Evolutionary conservation across 2,329 filamentous ascomycete genomes (phyloP), one percentile per base, ranked within the genome.

Genomic region (Ilyonectria destructans): DNA sequence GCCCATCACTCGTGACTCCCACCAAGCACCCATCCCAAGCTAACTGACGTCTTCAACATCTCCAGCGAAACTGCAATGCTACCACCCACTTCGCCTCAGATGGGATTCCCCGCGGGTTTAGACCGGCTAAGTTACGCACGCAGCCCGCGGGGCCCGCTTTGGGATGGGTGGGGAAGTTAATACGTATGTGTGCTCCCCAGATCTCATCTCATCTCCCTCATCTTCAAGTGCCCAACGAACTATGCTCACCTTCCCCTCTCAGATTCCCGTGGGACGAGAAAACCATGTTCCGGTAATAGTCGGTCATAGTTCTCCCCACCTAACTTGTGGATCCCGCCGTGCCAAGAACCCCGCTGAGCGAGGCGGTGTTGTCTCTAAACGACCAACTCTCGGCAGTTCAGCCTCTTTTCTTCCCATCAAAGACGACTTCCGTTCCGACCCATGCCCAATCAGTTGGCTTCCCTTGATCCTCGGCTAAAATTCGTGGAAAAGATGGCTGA

Each of bases 391-490:
- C 61, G 46, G 52, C n/a, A 64, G 43, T 43, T 43, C 46, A 10
- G 10, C 23, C 40, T 23, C 45, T 23, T 57, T 23, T 57, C 37
- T 23, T 49, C 26, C 58, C 51, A 13, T 49, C 43, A 17, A 23
- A 37, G 26, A 54, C 17, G 33, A 45, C 35, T 40, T 17, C 10
- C 23, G n/a, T 63, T 13, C 29, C n/a, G 13, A n/a, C 10, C 3
- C 8, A 23, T 29, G 29, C 19, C 59, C 59, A 56, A 62, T 56
- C 37, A 56, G 29, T 19, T n/a, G 51, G 21, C 40, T 48, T 29
- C 59, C 51, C 13, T 56, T 67, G 19, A 46, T 26, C 62, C 67
- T 71, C 68, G 72, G 70, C n/a, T 56, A 62, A 55, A 58, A 46
- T 35, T 58, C 48, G 60, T 26, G 57, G 57, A 61, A 37, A 45